phyloP scores from a whole-genome alignment of 2,329 filamentous ascomycete species.

The Apiospora sp. region DNA sequence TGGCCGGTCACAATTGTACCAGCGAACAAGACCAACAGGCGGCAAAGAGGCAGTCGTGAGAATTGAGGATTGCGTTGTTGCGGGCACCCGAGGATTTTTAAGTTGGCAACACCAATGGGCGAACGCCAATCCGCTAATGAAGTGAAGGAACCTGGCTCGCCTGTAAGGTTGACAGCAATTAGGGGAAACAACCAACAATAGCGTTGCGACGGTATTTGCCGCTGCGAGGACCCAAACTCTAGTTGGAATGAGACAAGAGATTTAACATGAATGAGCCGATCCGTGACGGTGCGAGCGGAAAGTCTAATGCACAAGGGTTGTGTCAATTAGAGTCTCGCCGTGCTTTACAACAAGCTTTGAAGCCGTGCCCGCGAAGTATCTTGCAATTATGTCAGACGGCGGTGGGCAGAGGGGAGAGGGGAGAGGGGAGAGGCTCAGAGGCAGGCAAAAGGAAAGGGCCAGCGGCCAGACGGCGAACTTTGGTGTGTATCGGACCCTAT shows the following conservation, averaged over 20 bases:
- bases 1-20: background rate
- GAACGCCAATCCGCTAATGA: slow-evolving; percentile 7
- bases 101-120: slow-evolving; percentile 18
- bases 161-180: slow-evolving; percentile 19
- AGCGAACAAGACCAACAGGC: background rate
- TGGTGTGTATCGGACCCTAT: slow-evolving; percentile 18
- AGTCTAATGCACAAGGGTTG: slow-evolving; percentile 22
- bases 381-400: slow-evolving; percentile 15
- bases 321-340: slow-evolving; percentile 21
- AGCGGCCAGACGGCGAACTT: background rate
- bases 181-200: slow-evolving; percentile 8
- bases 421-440: background rate
- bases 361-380: slow-evolving; percentile 23
- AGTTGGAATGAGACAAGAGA: slow-evolving; percentile 18
- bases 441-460: background rate
- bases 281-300: slow-evolving; percentile 22
- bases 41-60: slow-evolving; percentile 9
- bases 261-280: slow-evolving; percentile 18
- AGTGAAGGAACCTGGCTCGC: slow-evolving; percentile 10
- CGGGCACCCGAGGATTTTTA: slow-evolving; percentile 19
- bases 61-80: background rate
- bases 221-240: slow-evolving; percentile 17
- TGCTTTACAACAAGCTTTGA: slow-evolving; percentile 23
- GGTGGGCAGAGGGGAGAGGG: background rate
- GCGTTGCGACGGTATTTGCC: slow-evolving; percentile 20